Evolutionary conservation across 768 basidiomycete genomes (phyloP).

Genomic region (Ramaria sp.): DNA sequence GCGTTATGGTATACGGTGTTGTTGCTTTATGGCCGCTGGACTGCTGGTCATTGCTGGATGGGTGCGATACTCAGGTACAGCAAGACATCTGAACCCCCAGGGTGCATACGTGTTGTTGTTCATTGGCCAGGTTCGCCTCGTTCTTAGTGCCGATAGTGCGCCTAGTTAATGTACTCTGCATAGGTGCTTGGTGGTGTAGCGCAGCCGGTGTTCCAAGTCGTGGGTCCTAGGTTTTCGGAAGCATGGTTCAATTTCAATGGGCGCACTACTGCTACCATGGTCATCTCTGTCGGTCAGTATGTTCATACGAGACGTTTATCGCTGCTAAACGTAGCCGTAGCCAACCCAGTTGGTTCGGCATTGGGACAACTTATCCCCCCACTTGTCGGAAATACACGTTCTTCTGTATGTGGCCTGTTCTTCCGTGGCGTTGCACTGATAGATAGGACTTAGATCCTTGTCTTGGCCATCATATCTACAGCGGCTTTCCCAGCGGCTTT

Average conservation of each 20-base stretch:
- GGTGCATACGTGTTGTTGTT: slow-evolving; percentile 59
- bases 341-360: slow-evolving; percentile 67
- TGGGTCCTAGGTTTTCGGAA: slow-evolving; percentile 76
- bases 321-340: slow-evolving; percentile 15
- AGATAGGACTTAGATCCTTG: slow-evolving; percentile 38
- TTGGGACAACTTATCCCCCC: slow-evolving; percentile 68
- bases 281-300: slow-evolving; percentile 34
- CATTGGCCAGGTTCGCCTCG: slow-evolving; percentile 49
- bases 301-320: background rate
- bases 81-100: slow-evolving; percentile 35
- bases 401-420: slow-evolving; percentile 39
- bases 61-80: slow-evolving; percentile 68
- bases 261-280: slow-evolving; percentile 70
- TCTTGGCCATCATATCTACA: slow-evolving; percentile 63
- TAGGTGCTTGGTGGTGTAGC: slow-evolving; percentile 55
- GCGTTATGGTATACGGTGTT: slow-evolving; percentile 49
- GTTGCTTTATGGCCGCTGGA: slow-evolving; percentile 47
- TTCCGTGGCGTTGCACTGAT: background rate
- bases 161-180: background rate
- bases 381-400: slow-evolving; percentile 37
- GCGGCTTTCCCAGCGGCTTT: slow-evolving; percentile 48
- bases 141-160: background rate
- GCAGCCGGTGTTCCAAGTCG: slow-evolving; percentile 65
- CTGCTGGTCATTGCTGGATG: slow-evolving; percentile 54
- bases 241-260: slow-evolving; percentile 71